Conservation (phyloP, 1,284 basidiomycete genomes). For the Vanrija sp. region DNA sequence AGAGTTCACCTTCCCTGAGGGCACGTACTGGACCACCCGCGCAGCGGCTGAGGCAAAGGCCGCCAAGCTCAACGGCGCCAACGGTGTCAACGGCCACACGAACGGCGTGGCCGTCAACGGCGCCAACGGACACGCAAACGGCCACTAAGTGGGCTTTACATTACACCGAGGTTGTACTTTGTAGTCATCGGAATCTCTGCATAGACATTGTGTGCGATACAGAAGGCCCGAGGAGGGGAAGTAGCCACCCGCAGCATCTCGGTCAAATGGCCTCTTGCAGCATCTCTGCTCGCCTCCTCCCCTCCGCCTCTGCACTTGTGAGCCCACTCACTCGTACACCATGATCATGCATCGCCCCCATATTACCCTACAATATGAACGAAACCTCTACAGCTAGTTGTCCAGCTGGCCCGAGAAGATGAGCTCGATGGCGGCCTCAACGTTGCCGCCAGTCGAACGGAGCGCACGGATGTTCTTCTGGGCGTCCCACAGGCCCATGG, state of each 20-base stretch:
- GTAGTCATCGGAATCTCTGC: too few relatives aligned
- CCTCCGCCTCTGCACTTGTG: too few relatives aligned
- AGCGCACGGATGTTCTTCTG: conserved; percentile 83
- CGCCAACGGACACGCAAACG: neutral
- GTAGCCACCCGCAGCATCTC: too few relatives aligned
- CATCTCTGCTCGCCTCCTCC: too few relatives aligned
- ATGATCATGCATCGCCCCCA: too few relatives aligned
- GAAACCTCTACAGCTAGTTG: neutral
- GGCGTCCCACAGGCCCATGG: conserved; percentile 74
- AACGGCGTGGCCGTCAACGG: neutral
- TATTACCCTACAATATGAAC: too few relatives aligned
- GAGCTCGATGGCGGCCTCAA: conserved; percentile 84
- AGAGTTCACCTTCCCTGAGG: conserved; percentile 49
- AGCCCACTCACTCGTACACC: too few relatives aligned
- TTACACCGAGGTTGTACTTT: too few relatives aligned
- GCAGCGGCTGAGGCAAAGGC: conserved; percentile 37
- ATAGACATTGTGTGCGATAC: too few relatives aligned
- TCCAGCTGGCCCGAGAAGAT: conserved; percentile 64
- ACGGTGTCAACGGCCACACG: neutral
- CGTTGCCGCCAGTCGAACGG: conserved; percentile 80
- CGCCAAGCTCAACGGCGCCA: conserved; percentile 9
- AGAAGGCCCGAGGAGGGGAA: too few relatives aligned
- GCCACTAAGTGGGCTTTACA: too few relatives aligned
- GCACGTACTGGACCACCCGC: conserved; percentile 49
- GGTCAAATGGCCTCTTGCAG: too few relatives aligned